Conservation (phyloP, 169 alveolate species). For the Plasmodium knowlesi region DNA sequence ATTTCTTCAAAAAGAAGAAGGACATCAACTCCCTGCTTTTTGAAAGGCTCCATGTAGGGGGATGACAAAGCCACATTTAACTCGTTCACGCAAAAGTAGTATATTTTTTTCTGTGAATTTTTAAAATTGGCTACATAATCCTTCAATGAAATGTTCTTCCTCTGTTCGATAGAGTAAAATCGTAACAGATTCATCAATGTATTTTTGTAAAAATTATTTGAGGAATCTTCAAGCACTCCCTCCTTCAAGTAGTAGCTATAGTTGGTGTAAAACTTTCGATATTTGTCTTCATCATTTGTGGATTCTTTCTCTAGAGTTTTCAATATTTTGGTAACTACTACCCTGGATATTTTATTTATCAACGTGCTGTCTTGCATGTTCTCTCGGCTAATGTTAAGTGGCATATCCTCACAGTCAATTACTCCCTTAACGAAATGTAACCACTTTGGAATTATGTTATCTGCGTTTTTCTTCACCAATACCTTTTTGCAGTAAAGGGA, state of each 20-base stretch:
- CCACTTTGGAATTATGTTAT: constrained; percentile 95
- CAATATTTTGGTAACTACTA: constrained; percentile 92
- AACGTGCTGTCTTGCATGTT: constrained; percentile 93
- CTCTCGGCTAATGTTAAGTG: constrained; percentile 96
- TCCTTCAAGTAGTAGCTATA: constrained; percentile 89
- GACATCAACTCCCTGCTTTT: constrained; percentile 84
- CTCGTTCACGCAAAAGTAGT: constrained; percentile 87
- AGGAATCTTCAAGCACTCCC: constrained; percentile 87
- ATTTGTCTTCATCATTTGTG: constrained; percentile 87
- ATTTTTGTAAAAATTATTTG: constrained; percentile 79
- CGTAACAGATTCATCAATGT: constrained; percentile 73
- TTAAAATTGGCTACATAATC: constrained; percentile 83
- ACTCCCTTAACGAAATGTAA: constrained; percentile 97
- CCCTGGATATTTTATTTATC: constrained; percentile 91
- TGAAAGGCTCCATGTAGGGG: constrained; percentile 92
- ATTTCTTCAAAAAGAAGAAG: constrained; percentile 90
- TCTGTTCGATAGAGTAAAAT: constrained; percentile 77
- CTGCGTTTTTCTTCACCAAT: constrained; percentile 93
- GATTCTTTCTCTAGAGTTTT: constrained; percentile 93
- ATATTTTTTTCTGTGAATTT: constrained; percentile 88
- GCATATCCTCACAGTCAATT: constrained; percentile 98
- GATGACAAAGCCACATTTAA: constrained; percentile 88
- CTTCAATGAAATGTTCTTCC: constrained; percentile 79
- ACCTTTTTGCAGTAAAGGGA: constrained; percentile 92
- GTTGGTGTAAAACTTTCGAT: constrained; percentile 86